Evolutionary conservation across 2,329 filamentous ascomycete genomes (phyloP).

Genomic region (Stemphylium lycopersici): DNA sequence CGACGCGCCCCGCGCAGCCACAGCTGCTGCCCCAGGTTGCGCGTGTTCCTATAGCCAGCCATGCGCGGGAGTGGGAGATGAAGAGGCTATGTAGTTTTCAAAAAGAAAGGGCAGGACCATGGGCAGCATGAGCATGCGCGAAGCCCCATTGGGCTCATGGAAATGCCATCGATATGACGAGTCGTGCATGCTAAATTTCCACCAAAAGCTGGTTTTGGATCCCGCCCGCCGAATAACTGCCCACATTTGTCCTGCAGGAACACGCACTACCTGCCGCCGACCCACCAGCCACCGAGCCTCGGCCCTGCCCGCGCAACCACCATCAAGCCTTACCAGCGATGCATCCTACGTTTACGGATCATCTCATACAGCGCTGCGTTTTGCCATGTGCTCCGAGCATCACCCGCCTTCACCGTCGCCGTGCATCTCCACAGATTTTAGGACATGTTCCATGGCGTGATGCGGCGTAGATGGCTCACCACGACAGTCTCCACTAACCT

Average conservation of each 20-base stretch:
- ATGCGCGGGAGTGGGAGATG: constrained; percentile 19
- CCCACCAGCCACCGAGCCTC: neutral
- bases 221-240: constrained; percentile 18
- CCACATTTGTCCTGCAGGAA: constrained; percentile 27
- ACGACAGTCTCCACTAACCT: no score
- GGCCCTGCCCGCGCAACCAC: neutral
- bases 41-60: constrained; percentile 33
- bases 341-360: no score
- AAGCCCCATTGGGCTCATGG: constrained; percentile 28
- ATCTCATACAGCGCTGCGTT: no score
- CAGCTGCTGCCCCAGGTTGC: constrained; percentile 32
- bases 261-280: constrained; percentile 4
- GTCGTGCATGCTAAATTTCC: constrained; percentile 23
- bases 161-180: constrained; percentile 40
- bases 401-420: no score
- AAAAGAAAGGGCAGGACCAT: constrained; percentile 1
- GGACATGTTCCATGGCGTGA: no score
- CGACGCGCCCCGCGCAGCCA: constrained; percentile 39
- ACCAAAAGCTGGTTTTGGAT: constrained; percentile 25
- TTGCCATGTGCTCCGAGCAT: no score
- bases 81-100: neutral
- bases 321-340: no score
- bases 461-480: no score
- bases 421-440: no score
- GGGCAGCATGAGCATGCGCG: constrained; percentile 6